These are phyloP conservation scores for Talaromyces thailandensis DNA, from an alignment of 495 filamentous ascomycete genomes.

Conservation along the genomic window DNA sequence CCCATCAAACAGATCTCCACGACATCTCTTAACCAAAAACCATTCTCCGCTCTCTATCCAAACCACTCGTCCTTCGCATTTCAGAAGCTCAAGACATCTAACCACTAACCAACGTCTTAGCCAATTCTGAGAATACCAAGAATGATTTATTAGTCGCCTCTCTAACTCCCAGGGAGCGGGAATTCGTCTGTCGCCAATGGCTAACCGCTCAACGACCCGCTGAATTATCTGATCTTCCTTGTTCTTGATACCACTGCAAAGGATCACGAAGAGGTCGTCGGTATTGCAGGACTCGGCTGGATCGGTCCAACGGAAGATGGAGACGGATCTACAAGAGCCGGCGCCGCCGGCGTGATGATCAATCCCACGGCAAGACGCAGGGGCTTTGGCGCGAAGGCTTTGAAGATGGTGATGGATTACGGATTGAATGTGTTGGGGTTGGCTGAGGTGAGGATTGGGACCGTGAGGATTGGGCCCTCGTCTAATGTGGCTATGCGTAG, in stretches of 20 bases:
- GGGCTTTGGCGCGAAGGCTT: neutral
- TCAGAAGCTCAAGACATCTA: neutral
- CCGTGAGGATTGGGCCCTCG: no score
- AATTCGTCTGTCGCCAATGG: neutral
- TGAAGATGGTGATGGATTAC: slow-evolving; percentile 1
- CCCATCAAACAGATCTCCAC: neutral
- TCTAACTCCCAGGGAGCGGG: neutral
- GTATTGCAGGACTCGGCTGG: slow-evolving; percentile 1
- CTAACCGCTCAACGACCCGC: neutral
- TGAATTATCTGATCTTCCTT: neutral
- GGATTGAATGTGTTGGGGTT: neutral
- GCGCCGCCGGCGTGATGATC: neutral
- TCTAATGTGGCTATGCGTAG: neutral
- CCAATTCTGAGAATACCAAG: neutral
- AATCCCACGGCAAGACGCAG: neutral
- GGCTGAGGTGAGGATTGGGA: neutral
- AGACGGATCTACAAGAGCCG: neutral
- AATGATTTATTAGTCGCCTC: neutral
- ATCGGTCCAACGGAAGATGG: neutral
- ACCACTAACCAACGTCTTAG: neutral
- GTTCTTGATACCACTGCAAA: neutral
- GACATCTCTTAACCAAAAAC: neutral
- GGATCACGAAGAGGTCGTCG: neutral
- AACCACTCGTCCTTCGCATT: neutral
- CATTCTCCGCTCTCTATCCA: neutral